A percentile compares a stretch with the other conserved stretches of the same genome.
These are phyloP conservation scores for Alloteropsis angusta DNA, from an alignment of 202 grass and related monocot species.

Conservation along the genomic window DNA sequence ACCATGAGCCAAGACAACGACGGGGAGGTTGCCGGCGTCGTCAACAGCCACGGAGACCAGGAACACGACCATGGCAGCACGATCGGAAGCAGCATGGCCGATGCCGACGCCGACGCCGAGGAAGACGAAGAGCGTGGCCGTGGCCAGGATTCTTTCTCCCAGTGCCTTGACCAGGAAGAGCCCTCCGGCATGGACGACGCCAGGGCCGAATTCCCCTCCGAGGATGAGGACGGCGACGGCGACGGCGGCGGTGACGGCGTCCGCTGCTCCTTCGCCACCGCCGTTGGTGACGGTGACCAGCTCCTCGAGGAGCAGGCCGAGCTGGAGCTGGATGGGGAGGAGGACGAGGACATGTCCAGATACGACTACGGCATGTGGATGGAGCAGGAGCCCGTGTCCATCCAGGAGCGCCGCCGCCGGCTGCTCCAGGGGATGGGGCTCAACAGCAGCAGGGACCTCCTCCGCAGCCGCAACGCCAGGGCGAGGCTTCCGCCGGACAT, in stretches of 20 bases:
- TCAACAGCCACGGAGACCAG: background rate
- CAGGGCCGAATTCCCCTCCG: slow-evolving; percentile 29
- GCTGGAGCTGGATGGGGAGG: slow-evolving; percentile 19
- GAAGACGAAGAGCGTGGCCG: slow-evolving; percentile 11
- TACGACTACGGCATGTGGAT: slow-evolving; percentile 78
- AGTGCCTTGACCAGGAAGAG: slow-evolving; percentile 43
- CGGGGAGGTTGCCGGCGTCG: background rate
- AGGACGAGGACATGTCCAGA: slow-evolving; percentile 15
- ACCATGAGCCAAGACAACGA: background rate
- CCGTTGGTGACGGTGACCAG: slow-evolving; percentile 22
- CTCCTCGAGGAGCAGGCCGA: slow-evolving; percentile 25
- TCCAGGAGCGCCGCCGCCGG: slow-evolving; percentile 66
- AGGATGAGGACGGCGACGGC: background rate
- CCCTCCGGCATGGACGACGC: slow-evolving; percentile 15
- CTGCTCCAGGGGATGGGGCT: slow-evolving; percentile 83
- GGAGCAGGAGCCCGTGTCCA: slow-evolving; percentile 48
- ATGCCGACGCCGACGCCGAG: background rate
- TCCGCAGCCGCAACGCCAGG: slow-evolving; percentile 42
- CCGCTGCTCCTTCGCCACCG: slow-evolving; percentile 63
- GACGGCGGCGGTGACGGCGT: slow-evolving; percentile 22
- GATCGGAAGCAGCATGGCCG: background rate
- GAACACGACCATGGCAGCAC: background rate
- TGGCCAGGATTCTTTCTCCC: slow-evolving; percentile 46
- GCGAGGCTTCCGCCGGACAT: slow-evolving; percentile 12
- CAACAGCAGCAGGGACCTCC: slow-evolving; percentile 38